Percentiles rank a stretch among this genome's conserved stretches.
Evolutionary conservation across 2,329 filamentous ascomycete genomes (phyloP).

Genomic region (Macrophomina pseudophaseolina): DNA sequence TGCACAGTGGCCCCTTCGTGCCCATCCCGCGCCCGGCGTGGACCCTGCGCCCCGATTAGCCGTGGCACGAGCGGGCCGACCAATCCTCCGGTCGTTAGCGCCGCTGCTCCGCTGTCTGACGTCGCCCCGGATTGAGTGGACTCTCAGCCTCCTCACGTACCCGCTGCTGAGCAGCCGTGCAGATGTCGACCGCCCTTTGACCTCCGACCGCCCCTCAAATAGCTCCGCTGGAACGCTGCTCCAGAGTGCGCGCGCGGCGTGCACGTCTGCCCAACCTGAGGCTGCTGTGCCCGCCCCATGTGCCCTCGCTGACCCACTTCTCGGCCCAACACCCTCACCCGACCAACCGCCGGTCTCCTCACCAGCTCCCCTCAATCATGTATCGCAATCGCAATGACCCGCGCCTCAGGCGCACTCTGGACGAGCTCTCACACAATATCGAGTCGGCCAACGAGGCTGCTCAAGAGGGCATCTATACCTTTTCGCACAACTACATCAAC

Average conservation of each 20-base stretch:
- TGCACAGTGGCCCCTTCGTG: no score
- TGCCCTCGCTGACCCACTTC: constrained; percentile 25
- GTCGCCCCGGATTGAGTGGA: neutral
- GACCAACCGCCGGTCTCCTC: constrained; percentile 20
- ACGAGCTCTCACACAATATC: constrained; percentile 88
- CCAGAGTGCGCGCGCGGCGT: neutral
- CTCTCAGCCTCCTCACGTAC: constrained; percentile 7
- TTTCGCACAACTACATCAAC: constrained; percentile 81
- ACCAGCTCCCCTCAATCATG: constrained; percentile 46
- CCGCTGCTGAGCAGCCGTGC: constrained; percentile 11
- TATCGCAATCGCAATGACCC: constrained; percentile 71
- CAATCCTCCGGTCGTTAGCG: neutral
- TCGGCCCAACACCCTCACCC: constrained; percentile 23
- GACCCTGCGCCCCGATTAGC: neutral
- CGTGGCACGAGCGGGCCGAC: neutral
- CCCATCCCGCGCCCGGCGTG: neutral
- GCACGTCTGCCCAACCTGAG: neutral
- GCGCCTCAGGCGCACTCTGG: constrained; percentile 89
- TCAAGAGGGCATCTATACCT: constrained; percentile 88
- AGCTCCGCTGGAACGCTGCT: neutral
- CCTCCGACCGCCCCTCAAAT: neutral
- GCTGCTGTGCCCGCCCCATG: constrained; percentile 13
- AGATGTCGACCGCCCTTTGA: constrained; percentile 20
- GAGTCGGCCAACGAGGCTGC: constrained; percentile 89
- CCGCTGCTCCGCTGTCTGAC: constrained; percentile 3